phyloP scores from a whole-genome alignment of 306 rosid species.

The Calophaca sinica region DNA sequence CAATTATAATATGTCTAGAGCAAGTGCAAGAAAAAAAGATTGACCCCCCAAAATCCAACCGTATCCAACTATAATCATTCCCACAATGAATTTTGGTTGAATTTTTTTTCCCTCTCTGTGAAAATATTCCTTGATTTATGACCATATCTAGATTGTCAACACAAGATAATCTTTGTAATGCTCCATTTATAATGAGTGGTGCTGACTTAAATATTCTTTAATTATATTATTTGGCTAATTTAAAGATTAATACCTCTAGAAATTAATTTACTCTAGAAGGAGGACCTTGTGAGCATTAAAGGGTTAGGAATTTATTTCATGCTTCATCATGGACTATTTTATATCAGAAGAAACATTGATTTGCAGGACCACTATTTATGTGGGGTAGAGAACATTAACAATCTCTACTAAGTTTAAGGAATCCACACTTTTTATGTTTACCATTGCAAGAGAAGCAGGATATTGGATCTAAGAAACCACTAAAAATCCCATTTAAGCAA shows the following conservation, averaged over 20 bases:
- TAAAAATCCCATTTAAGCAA: constrained; percentile 28
- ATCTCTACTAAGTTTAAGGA: constrained; percentile 50
- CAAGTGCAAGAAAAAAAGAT: constrained; percentile 22
- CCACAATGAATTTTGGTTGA: constrained; percentile 50
- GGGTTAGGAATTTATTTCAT: constrained; percentile 35
- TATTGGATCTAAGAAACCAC: constrained; percentile 34
- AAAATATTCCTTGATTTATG: constrained; percentile 21
- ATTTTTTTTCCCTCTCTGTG: not conserved
- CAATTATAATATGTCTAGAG: constrained; percentile 46
- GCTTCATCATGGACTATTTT: constrained; percentile 26
- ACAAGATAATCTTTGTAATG: constrained; percentile 45
- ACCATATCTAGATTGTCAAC: constrained; percentile 57
- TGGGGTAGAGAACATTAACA: constrained; percentile 41
- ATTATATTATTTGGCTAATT: constrained; percentile 44
- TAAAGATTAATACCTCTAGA: constrained; percentile 22
- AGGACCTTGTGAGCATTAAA: constrained; percentile 10
- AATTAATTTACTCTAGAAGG: constrained; percentile 28
- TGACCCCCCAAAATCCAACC: constrained; percentile 73
- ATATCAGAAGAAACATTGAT: constrained; percentile 17
- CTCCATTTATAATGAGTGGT: constrained; percentile 49
- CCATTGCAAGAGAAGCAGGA: constrained; percentile 38
- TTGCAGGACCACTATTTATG: constrained; percentile 49
- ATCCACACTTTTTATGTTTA: constrained; percentile 41
- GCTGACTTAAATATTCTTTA: constrained; percentile 36
- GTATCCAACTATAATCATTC: constrained; percentile 65